Conservation (phyloP, 2,329 filamentous ascomycete species). For the Colletotrichum nymphaeae region DNA sequence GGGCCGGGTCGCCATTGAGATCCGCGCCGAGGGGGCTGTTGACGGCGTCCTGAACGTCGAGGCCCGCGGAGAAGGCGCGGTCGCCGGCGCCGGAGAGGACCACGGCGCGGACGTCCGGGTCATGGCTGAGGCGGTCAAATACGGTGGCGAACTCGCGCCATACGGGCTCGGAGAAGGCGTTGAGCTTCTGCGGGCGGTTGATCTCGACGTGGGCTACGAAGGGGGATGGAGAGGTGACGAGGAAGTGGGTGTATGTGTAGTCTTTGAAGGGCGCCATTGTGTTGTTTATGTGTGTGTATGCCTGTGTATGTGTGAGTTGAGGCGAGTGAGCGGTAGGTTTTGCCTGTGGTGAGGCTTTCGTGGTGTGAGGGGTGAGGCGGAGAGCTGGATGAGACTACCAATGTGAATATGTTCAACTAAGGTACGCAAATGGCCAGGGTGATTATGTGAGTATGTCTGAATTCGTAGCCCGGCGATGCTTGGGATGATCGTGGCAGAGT, state of each 20-base stretch:
- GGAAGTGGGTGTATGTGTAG: constrained; percentile 73
- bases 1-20: constrained; percentile 66
- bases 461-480: too few species aligned
- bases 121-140: constrained; percentile 78
- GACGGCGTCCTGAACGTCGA: constrained; percentile 80
- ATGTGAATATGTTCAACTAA: too few species aligned
- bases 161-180: constrained; percentile 87
- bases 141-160: constrained; percentile 83
- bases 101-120: constrained; percentile 79
- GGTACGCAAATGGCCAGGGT: too few species aligned
- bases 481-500: not conserved
- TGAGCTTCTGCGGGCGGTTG: constrained; percentile 87
- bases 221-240: constrained; percentile 76
- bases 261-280: constrained; percentile 42
- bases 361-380: not conserved
- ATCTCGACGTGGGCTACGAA: constrained; percentile 93
- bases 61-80: constrained; percentile 84
- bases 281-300: too few species aligned
- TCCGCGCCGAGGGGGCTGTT: constrained; percentile 55
- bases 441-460: too few species aligned
- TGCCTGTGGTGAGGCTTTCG: not conserved
- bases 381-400: not conserved
- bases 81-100: constrained; percentile 85
- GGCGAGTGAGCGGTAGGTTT: not conserved
- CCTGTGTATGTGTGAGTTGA: not conserved